Evolutionary conservation across 2,329 filamentous ascomycete species (phyloP).

Genomic region (Hypoxylon sp.): DNA sequence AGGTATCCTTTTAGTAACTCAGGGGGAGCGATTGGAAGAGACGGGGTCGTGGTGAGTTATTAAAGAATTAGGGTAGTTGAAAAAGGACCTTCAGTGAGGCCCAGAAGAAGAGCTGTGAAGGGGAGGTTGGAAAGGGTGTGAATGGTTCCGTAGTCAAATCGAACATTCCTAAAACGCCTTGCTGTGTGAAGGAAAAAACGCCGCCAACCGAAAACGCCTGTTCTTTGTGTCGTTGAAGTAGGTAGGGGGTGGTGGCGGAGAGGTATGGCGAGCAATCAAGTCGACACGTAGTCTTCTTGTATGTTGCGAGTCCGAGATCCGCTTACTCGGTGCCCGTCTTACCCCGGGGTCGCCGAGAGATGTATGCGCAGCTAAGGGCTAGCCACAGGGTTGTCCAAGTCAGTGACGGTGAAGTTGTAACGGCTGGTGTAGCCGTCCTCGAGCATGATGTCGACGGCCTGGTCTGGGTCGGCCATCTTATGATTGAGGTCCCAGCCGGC

Average conservation of each 20-base stretch:
- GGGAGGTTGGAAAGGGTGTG: too few species aligned
- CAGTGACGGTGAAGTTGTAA: conserved; percentile 50
- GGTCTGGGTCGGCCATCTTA: conserved; percentile 78
- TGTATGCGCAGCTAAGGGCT: neutral
- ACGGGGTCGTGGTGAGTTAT: too few species aligned
- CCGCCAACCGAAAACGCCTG: neutral
- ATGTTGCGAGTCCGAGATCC: neutral
- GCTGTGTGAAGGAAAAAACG: conserved; percentile 6
- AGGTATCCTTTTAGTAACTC: neutral
- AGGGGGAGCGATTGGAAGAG: too few species aligned
- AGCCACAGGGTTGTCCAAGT: conserved; percentile 15
- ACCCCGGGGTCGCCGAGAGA: too few species aligned
- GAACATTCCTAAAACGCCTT: conserved; percentile 15
- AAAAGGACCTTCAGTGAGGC: neutral
- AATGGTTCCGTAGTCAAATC: neutral
- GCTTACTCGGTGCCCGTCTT: too few species aligned
- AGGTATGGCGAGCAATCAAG: neutral
- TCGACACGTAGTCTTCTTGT: neutral
- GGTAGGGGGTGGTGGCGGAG: neutral
- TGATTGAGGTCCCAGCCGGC: conserved; percentile 83
- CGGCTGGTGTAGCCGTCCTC: conserved; percentile 57
- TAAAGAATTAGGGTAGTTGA: too few species aligned
- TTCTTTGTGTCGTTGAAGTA: neutral
- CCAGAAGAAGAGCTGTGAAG: too few species aligned
- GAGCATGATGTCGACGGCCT: conserved; percentile 64